Conservation (phyloP, 1,284 basidiomycete genomes). For the Cystobasidium slooffiae region DNA sequence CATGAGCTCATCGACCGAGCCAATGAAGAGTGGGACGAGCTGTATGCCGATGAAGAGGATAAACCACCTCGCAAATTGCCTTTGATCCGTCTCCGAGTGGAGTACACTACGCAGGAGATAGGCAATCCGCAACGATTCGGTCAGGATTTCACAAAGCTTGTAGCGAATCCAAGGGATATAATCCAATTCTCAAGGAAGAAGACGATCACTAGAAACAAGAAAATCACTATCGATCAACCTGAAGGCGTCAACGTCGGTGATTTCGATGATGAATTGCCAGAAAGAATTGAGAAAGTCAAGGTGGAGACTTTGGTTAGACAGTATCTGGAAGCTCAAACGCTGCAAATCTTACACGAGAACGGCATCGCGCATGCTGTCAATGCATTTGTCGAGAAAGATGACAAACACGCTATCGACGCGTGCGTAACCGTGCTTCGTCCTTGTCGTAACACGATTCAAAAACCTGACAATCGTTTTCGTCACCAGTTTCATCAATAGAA, state of each 20-base stretch:
- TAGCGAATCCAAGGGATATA: constrained; percentile 93
- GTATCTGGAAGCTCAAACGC: constrained; percentile 83
- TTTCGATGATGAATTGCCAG: constrained; percentile 38
- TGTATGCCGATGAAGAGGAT: constrained; percentile 66
- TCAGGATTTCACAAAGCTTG: constrained; percentile 85
- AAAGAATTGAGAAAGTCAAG: constrained; percentile 57
- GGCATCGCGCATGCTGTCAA: constrained; percentile 90
- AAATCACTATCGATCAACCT: constrained; percentile 53
- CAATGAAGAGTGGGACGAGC: constrained; percentile 75
- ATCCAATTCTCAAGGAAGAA: constrained; percentile 86
- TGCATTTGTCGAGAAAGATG: constrained; percentile 93
- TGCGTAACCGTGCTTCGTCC: constrained; percentile 70
- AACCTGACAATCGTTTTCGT: constrained; percentile 56
- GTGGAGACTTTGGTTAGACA: constrained; percentile 73
- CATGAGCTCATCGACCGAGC: constrained; percentile 78
- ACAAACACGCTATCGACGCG: constrained; percentile 85
- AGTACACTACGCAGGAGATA: constrained; percentile 79
- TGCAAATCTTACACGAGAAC: constrained; percentile 80
- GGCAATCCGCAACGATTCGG: constrained; percentile 96
- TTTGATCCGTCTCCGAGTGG: constrained; percentile 84
- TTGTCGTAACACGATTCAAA: too few species aligned
- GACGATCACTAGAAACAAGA: constrained; percentile 51
- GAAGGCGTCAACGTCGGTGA: constrained; percentile 41
- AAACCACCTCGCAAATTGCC: constrained; percentile 71
- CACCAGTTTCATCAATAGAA: constrained; percentile 49